Conservation (phyloP, 1,284 basidiomycete species). For the Irpex sp. region DNA sequence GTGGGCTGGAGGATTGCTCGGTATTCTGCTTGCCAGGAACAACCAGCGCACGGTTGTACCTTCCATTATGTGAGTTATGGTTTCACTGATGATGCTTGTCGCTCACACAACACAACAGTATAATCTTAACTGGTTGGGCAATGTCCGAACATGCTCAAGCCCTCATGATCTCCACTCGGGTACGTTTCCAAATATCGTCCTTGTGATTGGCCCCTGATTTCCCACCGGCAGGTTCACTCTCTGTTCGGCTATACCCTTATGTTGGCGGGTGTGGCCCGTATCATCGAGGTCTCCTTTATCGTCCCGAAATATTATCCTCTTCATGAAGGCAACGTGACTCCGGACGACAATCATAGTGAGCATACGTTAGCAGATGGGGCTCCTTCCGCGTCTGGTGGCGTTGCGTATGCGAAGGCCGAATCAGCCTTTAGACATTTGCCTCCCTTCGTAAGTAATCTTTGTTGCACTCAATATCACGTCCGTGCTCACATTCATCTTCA, state of each 20-base stretch:
- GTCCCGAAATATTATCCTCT: slow-evolving; percentile 31
- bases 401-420: slow-evolving; percentile 33
- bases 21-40: slow-evolving; percentile 82
- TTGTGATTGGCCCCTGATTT: neutral
- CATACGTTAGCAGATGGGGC: slow-evolving; percentile 52
- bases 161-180: slow-evolving; percentile 81
- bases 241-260: slow-evolving; percentile 87
- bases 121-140: slow-evolving; percentile 91
- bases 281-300: slow-evolving; percentile 87
- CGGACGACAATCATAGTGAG: slow-evolving; percentile 55
- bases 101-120: slow-evolving; percentile 38
- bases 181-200: too few species aligned
- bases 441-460: slow-evolving; percentile 66
- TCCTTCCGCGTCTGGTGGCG: slow-evolving; percentile 14
- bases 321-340: slow-evolving; percentile 24
- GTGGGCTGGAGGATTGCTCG: slow-evolving; percentile 91
- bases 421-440: slow-evolving; percentile 81
- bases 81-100: neutral
- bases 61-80: slow-evolving; percentile 63
- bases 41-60: slow-evolving; percentile 87
- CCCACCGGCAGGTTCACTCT: slow-evolving; percentile 61
- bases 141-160: slow-evolving; percentile 91
- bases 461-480: neutral
- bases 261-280: slow-evolving; percentile 77
- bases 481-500: slow-evolving; percentile 23